Evolutionary conservation across 1,284 basidiomycete species (phyloP).

Genomic region (Cerioporus squamosus): DNA sequence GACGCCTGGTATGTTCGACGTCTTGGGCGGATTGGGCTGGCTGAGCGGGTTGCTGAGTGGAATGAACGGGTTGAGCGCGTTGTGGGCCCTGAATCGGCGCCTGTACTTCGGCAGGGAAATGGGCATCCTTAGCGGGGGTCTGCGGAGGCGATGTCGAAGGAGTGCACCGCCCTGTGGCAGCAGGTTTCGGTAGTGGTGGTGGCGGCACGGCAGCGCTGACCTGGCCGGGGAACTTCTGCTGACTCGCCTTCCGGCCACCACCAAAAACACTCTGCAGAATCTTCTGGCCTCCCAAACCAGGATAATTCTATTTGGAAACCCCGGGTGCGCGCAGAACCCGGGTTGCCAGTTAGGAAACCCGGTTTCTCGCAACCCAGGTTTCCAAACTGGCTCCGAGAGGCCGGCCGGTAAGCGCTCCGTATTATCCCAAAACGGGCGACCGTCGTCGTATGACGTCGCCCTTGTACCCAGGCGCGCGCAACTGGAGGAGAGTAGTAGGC

Average conservation of each 20-base stretch:
- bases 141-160: conserved; percentile 10
- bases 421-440: no score
- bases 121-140: conserved; percentile 22
- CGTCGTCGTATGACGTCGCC: no score
- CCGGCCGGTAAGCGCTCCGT: no score
- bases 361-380: no score
- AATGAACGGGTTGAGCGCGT: no score
- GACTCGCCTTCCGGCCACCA: conserved; percentile 29
- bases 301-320: no score
- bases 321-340: no score
- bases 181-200: conserved; percentile 40
- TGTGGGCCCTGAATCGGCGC: not conserved
- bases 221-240: conserved; percentile 23
- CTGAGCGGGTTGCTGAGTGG: no score
- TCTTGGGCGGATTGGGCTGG: not conserved
- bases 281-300: conserved; percentile 22
- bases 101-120: conserved; percentile 3
- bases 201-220: conserved; percentile 12
- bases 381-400: no score
- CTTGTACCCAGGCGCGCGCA: no score
- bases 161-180: conserved; percentile 6
- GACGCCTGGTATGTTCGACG: not conserved
- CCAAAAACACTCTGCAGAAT: conserved; percentile 42
- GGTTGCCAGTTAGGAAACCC: no score
- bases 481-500: no score